Base-by-base conservation (phyloP, 805 yeast genomes). In the Saccharomyces paradoxus region DNA sequence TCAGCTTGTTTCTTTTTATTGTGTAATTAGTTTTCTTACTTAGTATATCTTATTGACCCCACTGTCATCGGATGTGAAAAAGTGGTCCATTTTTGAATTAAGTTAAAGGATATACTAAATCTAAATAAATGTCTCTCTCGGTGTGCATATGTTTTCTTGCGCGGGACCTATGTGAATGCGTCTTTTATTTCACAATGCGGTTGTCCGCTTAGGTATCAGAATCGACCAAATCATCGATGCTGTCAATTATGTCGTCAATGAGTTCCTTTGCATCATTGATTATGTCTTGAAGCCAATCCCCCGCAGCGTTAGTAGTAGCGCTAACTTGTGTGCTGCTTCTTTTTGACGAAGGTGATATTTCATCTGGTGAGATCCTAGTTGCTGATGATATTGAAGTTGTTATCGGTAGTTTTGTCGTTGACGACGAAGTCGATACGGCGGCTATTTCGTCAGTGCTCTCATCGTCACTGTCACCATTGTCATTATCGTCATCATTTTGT, bases 241-340 rank as follows among this genome's bases (percentile, higher is more conserved):
- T 64, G 3, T 65, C 67, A 13, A 61, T 61, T 2, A 66, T 44
- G 2, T 64, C 63, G 24, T 64, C 71, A 50, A 70, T 55, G 3
- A 64, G n/a, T 1, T 61, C 67, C 32, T 65, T 61, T 17, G 63
- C 58, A 22, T 63, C 62, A n/a, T 55, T 57, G 6, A 60, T 13
- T 32, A 56, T 24, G 13, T 57, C 61, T 32, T 58, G 50, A 14
- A 57, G 41, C 52, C 57, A 55, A 50, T 50, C 49, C n/a, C 41
- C 51, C 1, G 53, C 52, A 3, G 51, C 52, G 9, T 56, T 53
- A 12, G 58, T 31, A 24, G 55, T 48, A 9, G 55, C 66, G 56
- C 3, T 52, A 50, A 24, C 54, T 41, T 22, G 54, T 56, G 8
- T 56, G 56, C 9, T 56, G 61, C n/a, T 60, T 60, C 17, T 60